A percentile compares a stretch with the other conserved stretches of the same genome.
Conservation (phyloP, 441 rosid genomes). For the Rhodomyrtus psidioides region DNA sequence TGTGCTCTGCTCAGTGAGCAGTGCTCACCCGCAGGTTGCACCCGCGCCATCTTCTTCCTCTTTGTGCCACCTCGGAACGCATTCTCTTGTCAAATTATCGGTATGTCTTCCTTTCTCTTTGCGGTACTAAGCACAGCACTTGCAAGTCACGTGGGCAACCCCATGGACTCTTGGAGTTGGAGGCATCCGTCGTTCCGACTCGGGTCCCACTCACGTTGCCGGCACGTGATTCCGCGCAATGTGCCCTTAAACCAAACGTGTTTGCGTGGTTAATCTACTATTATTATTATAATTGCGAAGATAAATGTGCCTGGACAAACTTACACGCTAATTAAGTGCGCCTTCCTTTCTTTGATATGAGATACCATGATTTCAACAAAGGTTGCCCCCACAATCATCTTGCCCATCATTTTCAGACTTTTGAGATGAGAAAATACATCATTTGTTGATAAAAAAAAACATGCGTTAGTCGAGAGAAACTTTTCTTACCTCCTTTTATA, state of each 20-base stretch:
- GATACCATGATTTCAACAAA: not conserved
- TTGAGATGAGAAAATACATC: no score
- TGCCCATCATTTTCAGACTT: not conserved
- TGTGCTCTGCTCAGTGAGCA: no score
- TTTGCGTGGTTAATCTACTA: not conserved
- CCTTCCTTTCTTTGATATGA: not conserved
- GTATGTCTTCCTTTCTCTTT: not conserved
- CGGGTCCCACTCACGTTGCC: not conserved
- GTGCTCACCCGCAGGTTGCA: no score
- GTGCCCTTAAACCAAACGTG: not conserved
- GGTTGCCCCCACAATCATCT: rapidly evolving
- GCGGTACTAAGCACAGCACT: no score
- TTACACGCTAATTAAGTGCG: no score
- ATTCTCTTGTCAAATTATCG: not conserved
- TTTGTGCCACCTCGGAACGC: not conserved
- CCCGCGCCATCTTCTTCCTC: not conserved
- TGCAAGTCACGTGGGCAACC: not conserved
- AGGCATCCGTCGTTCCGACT: not conserved
- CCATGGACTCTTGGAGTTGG: not conserved
- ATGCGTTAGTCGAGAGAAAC: no score
- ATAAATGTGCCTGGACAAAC: not conserved
- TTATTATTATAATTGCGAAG: not conserved
- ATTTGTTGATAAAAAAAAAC: no score
- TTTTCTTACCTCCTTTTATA: no score
- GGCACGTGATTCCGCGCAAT: not conserved